phyloP scores from a whole-genome alignment of 169 alveolate species.

The Neospora caninum region DNA sequence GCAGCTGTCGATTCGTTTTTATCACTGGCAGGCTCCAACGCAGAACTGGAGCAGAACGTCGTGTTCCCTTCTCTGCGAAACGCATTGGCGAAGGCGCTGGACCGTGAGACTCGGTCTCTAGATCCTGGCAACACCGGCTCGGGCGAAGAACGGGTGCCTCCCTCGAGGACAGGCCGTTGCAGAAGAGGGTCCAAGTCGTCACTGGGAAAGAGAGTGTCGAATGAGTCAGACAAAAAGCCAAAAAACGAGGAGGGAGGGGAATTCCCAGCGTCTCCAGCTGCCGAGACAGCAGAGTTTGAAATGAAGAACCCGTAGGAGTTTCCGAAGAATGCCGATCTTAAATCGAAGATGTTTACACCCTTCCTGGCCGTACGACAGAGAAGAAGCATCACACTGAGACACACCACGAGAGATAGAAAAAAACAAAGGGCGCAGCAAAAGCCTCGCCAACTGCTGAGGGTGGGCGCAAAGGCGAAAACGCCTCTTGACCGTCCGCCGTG shows the following conservation, averaged over 20 bases:
- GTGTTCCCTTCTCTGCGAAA: neutral
- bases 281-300: neutral
- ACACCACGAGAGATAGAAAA: neutral
- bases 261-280: neutral
- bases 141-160: neutral
- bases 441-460: too few species aligned
- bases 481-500: too few species aligned
- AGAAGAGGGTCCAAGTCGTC: neutral
- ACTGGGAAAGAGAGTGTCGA: neutral
- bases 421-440: neutral
- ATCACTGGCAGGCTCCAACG: neutral
- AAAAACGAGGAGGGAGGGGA: neutral
- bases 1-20: neutral
- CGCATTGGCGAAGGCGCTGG: neutral
- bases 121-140: neutral
- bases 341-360: neutral
- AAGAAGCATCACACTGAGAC: neutral
- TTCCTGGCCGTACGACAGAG: neutral
- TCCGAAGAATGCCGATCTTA: neutral
- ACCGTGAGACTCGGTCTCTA: neutral
- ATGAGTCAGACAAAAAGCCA: neutral
- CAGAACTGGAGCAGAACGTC: neutral
- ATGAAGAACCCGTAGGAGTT: conserved; percentile 12
- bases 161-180: neutral
- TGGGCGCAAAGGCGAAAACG: too few species aligned